phyloP scores from a whole-genome alignment of 2,329 filamentous ascomycete species.

The Claviceps sp. region DNA sequence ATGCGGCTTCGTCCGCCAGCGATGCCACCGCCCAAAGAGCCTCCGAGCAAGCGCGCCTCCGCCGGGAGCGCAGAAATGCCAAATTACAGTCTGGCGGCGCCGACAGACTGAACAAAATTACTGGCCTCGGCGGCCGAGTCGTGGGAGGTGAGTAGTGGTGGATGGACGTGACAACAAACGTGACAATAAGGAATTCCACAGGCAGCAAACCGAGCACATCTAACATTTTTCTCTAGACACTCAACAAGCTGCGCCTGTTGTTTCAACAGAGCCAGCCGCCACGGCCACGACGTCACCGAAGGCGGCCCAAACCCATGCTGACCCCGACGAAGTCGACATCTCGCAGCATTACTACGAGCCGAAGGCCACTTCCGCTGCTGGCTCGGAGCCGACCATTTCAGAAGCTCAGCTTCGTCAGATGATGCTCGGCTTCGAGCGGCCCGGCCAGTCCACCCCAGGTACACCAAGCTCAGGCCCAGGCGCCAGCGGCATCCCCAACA shows the following conservation, averaged over 20 bases:
- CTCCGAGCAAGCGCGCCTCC: conserved; percentile 55
- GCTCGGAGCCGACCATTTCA: conserved; percentile 26
- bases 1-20: conserved; percentile 14
- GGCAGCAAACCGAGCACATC: neutral
- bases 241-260: conserved; percentile 3
- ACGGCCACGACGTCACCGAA: neutral
- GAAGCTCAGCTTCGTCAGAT: conserved; percentile 51
- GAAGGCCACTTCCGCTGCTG: conserved; percentile 17
- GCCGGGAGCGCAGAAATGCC: conserved; percentile 66
- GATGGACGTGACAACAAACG: neutral
- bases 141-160: conserved; percentile 16
- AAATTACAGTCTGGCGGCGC: conserved; percentile 63
- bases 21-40: conserved; percentile 35
- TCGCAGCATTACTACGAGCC: conserved; percentile 59
- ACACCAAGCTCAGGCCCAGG: conserved; percentile 11
- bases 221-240: neutral
- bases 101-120: conserved; percentile 61
- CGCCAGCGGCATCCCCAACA: conserved; percentile 6
- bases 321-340: conserved; percentile 68
- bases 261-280: neutral
- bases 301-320: conserved; percentile 25
- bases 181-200: neutral
- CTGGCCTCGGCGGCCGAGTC: conserved; percentile 43
- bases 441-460: conserved; percentile 13
- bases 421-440: conserved; percentile 43